These are phyloP conservation scores for Bromus sterilis DNA, from an alignment of 176 grass and related monocot genomes.

Conservation along the genomic window DNA sequence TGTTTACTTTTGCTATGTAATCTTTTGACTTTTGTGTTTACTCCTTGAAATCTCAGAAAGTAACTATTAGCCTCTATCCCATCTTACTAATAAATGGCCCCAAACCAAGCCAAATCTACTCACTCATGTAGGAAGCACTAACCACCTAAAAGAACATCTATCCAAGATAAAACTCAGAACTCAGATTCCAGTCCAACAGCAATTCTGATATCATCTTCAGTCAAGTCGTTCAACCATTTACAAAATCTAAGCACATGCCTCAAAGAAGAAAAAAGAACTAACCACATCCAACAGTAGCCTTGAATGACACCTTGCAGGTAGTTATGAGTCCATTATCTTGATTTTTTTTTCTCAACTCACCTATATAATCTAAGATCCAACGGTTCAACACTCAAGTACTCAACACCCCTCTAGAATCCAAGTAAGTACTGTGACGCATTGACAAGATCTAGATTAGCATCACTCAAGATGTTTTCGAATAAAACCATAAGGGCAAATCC, in stretches of 20 bases:
- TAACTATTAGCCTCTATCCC: too few species aligned
- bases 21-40: too few species aligned
- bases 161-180: too few species aligned
- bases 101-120: too few species aligned
- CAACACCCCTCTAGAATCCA: background rate
- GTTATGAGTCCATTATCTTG: background rate
- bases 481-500: background rate
- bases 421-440: background rate
- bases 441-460: background rate
- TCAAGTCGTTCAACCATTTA: background rate
- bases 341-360: background rate
- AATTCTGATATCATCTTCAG: too few species aligned
- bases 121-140: too few species aligned
- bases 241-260: background rate
- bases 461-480: background rate
- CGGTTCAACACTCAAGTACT: background rate
- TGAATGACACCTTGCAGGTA: background rate
- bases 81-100: too few species aligned
- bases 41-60: too few species aligned
- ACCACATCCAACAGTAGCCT: background rate
- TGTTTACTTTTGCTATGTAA: too few species aligned
- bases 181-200: too few species aligned
- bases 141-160: too few species aligned
- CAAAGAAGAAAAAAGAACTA: background rate
- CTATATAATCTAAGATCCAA: background rate